These are phyloP conservation scores for Climacium dendroides DNA, from an alignment of 225 moss, liverwort and hornwort genomes.

Conservation along the genomic window DNA sequence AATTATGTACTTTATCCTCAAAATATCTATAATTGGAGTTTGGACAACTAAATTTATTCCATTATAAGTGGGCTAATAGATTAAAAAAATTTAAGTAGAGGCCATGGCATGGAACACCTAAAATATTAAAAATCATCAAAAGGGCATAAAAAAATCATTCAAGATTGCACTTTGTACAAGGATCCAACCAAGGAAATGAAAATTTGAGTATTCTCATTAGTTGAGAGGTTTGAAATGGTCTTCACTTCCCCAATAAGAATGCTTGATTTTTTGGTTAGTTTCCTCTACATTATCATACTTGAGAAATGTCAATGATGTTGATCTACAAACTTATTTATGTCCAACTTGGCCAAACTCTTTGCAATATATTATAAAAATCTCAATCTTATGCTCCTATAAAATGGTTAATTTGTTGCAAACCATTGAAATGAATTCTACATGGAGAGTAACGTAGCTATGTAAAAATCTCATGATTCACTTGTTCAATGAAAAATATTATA, in stretches of 20 bases:
- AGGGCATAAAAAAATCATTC: background rate
- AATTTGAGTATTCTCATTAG: background rate
- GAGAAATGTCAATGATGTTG: background rate
- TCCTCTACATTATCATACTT: background rate
- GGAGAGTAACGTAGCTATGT: rapidly evolving
- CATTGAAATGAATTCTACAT: background rate
- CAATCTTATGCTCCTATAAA: background rate
- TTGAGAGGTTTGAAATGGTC: background rate
- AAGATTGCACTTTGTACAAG: background rate
- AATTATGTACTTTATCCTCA: background rate
- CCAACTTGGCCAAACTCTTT: background rate
- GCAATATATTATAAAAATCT: background rate
- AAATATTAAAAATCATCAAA: background rate
- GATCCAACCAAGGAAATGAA: background rate
- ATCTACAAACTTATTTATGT: background rate
- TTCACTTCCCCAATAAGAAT: background rate
- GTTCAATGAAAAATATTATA: background rate
- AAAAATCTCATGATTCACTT: background rate
- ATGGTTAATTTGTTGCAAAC: background rate
- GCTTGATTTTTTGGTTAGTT: background rate
- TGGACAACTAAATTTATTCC: background rate
- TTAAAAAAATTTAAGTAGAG: background rate
- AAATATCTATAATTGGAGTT: background rate
- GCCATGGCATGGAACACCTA: background rate
- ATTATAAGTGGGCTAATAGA: background rate